These are phyloP conservation scores for Ceratobasidium papillatum DNA, from an alignment of 1,284 basidiomycete species.

Conservation along the genomic window DNA sequence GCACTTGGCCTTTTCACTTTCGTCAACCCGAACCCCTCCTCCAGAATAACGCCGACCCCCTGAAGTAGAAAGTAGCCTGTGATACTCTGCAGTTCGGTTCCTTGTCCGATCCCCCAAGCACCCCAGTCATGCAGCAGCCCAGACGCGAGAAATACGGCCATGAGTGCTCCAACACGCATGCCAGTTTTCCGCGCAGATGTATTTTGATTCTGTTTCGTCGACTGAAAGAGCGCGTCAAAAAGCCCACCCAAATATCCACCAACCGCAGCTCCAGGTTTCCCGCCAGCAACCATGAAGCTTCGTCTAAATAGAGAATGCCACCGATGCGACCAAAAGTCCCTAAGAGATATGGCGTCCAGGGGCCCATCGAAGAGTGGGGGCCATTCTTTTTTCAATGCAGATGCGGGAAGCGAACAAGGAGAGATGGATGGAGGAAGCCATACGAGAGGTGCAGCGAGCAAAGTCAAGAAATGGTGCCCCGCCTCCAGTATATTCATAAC, in stretches of 20 bases:
- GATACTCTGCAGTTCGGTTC: slow-evolving; percentile 58
- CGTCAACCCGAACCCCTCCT: slow-evolving; percentile 49
- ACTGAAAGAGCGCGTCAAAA: background rate
- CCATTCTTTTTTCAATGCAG: slow-evolving; percentile 42
- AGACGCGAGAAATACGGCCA: slow-evolving; percentile 67
- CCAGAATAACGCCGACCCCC: slow-evolving; percentile 61
- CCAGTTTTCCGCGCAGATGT: background rate
- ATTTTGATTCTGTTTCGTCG: background rate
- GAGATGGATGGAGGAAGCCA: slow-evolving; percentile 5
- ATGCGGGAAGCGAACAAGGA: slow-evolving; percentile 3
- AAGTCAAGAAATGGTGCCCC: background rate
- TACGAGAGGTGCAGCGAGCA: slow-evolving; percentile 10
- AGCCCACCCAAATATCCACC: slow-evolving; percentile 5
- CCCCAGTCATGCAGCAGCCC: slow-evolving; percentile 65
- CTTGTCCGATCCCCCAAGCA: slow-evolving; percentile 66
- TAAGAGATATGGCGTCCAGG: slow-evolving; percentile 39
- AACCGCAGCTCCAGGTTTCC: background rate
- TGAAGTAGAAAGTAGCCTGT: slow-evolving; percentile 66
- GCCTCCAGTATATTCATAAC: slow-evolving; percentile 9
- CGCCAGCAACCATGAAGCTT: slow-evolving; percentile 1
- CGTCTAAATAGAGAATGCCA: slow-evolving; percentile 44
- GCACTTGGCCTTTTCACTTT: background rate
- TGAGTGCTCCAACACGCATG: slow-evolving; percentile 53
- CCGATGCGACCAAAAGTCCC: slow-evolving; percentile 45
- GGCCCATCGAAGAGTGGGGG: slow-evolving; percentile 40